Base-by-base conservation (phyloP, 352 stramenopile species). In the Achlya hypogyna region DNA sequence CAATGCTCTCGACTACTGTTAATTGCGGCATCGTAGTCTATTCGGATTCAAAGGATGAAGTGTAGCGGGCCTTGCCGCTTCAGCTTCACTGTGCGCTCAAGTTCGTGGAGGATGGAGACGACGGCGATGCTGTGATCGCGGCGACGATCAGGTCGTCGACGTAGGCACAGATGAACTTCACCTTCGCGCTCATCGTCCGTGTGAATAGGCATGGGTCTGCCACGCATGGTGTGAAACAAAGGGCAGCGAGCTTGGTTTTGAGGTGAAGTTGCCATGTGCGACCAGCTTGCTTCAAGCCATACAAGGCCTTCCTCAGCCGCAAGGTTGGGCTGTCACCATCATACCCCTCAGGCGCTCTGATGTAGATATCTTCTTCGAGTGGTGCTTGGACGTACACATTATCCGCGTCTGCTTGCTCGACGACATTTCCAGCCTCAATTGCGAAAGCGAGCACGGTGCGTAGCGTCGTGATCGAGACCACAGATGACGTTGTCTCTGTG, bases 381-480 rank as follows among this genome's bases (percentile, higher is more conserved):
- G n/a, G n/a, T n/a, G n/a, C n/a, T n/a, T n/a, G n/a, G n/a, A n/a
- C n/a, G n/a, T n/a, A n/a, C n/a, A n/a, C n/a, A n/a, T n/a, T n/a
- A n/a, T n/a, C n/a, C n/a, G n/a, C n/a, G n/a, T 82, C 70, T 22
- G 75, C 49, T n/a, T 79, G 74, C 31, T 74, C 25, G 27, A 78
- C 73, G 8, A 72, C 49, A 23, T 74, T 73, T 23, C 45, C 62
- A 18, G 60, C 25, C 0, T 22, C 5, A 29, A 54, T 59, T 20
- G 56, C 45, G 4, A 75, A 43, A 5, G 71, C 27, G 0, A 77
- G n/a, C 5, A 71, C 45, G 12, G 76, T 29, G 38, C 72, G 59
- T 16, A 85, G 71, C 1, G 72, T 77, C 49, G 72, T 75, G 58
- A 79, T 74, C 60, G 72, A 74, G 14, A 71, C 69, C 14, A 85